Conservation (phyloP, 305 asterid genomes). For the Rubia peregrina region DNA sequence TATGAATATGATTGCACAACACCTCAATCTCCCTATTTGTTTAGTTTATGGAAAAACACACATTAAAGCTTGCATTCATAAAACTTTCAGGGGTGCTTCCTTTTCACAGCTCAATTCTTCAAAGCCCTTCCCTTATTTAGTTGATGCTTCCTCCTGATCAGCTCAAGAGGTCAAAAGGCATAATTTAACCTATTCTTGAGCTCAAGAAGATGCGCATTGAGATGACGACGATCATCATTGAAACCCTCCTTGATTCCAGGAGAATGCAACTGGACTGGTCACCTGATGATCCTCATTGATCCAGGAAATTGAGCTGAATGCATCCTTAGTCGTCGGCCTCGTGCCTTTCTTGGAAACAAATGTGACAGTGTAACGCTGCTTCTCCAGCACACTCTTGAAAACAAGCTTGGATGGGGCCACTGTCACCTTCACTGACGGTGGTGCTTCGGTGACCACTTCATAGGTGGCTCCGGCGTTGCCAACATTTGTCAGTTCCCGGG, state of each 20-base stretch:
- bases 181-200: not conserved
- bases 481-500: slow-evolving; percentile 32
- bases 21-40: not conserved
- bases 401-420: slow-evolving; percentile 31
- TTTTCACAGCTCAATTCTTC: too few species aligned
- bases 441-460: slow-evolving; percentile 23
- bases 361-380: slow-evolving; percentile 27
- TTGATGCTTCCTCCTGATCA: not conserved
- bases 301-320: slow-evolving; percentile 67
- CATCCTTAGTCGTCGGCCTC: slow-evolving; percentile 20
- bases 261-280: slow-evolving; percentile 61
- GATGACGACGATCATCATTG: not conserved
- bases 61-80: not conserved
- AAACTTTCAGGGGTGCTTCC: not conserved
- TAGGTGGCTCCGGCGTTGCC: slow-evolving; percentile 34
- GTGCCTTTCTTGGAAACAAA: slow-evolving; percentile 32
- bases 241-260: slow-evolving; percentile 35
- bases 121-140: not conserved
- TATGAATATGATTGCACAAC: slow-evolving; percentile 9
- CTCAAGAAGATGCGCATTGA: not conserved
- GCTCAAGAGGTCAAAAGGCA: slow-evolving; percentile 3
- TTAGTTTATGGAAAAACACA: not conserved
- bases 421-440: slow-evolving; percentile 15
- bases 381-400: slow-evolving; percentile 30
- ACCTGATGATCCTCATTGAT: slow-evolving; percentile 47